A percentile compares a stretch with the other conserved stretches of the same genome.
These are phyloP conservation scores for Solanum etuberosum DNA, from an alignment of 257 asterid genomes.

Conservation along the genomic window DNA sequence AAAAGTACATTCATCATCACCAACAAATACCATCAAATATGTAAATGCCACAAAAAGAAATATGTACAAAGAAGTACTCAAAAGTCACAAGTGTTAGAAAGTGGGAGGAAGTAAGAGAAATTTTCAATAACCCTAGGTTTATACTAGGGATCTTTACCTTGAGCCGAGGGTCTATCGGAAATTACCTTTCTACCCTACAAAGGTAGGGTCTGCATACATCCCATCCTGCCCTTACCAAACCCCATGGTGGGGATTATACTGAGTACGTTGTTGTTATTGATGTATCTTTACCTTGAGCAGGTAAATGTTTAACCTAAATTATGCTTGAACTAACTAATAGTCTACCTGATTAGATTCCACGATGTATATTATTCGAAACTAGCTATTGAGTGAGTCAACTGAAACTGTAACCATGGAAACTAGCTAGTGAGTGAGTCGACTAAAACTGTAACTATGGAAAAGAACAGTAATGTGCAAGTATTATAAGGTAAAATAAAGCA, in stretches of 20 bases:
- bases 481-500: background rate
- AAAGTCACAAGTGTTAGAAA: background rate
- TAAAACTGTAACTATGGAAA: background rate
- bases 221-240: background rate
- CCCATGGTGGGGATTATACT: background rate
- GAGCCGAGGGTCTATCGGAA: accelerated
- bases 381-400: background rate
- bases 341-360: background rate
- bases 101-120: background rate
- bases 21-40: background rate
- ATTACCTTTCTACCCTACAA: background rate
- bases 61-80: background rate
- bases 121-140: background rate
- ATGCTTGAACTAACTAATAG: background rate
- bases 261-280: background rate
- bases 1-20: background rate
- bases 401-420: background rate
- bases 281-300: background rate
- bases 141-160: background rate
- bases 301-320: background rate
- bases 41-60: background rate
- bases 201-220: background rate
- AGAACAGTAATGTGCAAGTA: background rate
- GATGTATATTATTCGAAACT: background rate
- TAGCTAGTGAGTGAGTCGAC: background rate